Percentiles rank a stretch among this genome's conserved stretches.
These are phyloP conservation scores for Papilionanthe hybrid DNA, from an alignment of 116 monocot genomes.

Conservation along the genomic window DNA sequence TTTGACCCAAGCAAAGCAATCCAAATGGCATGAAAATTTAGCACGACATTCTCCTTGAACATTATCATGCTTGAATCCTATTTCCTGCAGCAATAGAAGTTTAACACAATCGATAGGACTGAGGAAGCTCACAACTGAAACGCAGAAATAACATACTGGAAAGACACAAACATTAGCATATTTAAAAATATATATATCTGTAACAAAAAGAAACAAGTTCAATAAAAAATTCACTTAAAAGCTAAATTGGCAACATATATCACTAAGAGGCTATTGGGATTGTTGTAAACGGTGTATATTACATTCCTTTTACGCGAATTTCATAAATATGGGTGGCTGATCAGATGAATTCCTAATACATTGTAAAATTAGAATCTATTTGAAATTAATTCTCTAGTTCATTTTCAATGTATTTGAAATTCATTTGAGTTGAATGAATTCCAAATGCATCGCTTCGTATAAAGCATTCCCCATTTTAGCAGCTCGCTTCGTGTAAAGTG, in stretches of 20 bases:
- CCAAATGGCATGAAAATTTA: slow-evolving; percentile 98
- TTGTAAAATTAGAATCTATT: too few species aligned
- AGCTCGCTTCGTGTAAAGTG: too few species aligned
- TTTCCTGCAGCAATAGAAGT: slow-evolving; percentile 47
- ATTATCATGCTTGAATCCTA: slow-evolving; percentile 75
- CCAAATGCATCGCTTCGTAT: too few species aligned
- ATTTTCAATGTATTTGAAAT: too few species aligned
- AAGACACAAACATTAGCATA: not conserved
- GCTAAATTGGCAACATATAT: not conserved
- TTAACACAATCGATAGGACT: not conserved
- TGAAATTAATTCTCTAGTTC: too few species aligned
- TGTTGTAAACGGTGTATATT: too few species aligned
- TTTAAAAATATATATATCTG: not conserved
- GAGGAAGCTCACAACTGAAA: not conserved
- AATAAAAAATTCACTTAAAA: not conserved
- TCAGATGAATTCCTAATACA: too few species aligned
- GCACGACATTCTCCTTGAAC: slow-evolving; percentile 93
- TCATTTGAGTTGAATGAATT: too few species aligned
- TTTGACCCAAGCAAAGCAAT: slow-evolving; percentile 99
- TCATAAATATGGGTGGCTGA: too few species aligned
- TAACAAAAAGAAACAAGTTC: not conserved
- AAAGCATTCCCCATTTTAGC: too few species aligned
- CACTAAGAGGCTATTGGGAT: not conserved
- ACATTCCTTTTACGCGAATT: too few species aligned
- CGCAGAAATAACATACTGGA: not conserved